Conservation (phyloP, 306 rosid species). For the Trifolium repens region DNA sequence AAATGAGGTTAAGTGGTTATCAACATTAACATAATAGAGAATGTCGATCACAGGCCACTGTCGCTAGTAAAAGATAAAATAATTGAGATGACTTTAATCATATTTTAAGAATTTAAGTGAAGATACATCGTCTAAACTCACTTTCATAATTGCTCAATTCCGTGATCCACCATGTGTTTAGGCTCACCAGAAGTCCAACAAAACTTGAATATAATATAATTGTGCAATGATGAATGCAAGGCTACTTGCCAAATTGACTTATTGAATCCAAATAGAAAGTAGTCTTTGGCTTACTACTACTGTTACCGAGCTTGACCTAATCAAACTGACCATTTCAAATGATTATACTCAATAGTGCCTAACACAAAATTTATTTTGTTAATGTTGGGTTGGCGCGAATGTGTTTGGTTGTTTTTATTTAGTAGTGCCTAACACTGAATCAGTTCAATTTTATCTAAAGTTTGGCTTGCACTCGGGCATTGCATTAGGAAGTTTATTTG, state of each 20-base stretch:
- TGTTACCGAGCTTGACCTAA: constrained; percentile 14
- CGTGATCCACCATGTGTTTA: too few relatives aligned
- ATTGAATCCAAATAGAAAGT: background rate
- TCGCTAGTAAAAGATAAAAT: too few relatives aligned
- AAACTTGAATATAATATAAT: background rate
- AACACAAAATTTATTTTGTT: background rate
- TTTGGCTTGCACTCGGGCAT: background rate
- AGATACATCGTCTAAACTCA: too few relatives aligned
- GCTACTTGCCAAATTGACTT: constrained; percentile 4
- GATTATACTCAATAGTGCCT: background rate
- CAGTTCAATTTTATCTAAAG: background rate
- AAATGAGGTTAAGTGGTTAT: too few relatives aligned
- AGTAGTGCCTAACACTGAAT: background rate
- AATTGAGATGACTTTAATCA: too few relatives aligned
- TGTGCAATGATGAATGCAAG: background rate
- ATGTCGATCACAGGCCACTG: too few relatives aligned
- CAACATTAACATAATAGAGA: too few relatives aligned
- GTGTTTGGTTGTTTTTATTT: background rate
- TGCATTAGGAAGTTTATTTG: background rate
- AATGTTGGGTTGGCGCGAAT: too few relatives aligned
- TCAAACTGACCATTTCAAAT: constrained; percentile 33
- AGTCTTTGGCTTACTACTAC: background rate
- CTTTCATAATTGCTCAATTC: too few relatives aligned
- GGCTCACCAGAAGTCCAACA: too few relatives aligned
- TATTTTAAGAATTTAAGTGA: too few relatives aligned